These are phyloP conservation scores for Stagonosporopsis tanaceti DNA, from an alignment of 2,329 filamentous ascomycete genomes.

Conservation along the genomic window DNA sequence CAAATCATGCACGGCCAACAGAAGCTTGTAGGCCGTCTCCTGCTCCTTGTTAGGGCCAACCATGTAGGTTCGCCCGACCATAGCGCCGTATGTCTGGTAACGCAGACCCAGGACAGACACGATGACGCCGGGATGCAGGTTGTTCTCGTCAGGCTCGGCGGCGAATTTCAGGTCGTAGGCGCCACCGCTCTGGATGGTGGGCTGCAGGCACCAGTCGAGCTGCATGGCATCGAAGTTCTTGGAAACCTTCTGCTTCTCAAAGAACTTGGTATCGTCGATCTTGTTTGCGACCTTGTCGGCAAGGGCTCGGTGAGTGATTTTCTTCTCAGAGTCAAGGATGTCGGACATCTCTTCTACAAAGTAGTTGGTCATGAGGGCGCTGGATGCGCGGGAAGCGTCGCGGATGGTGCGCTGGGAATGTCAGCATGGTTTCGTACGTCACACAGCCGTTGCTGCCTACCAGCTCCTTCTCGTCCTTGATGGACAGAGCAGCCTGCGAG, in stretches of 20 bases:
- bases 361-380: conserved; percentile 92
- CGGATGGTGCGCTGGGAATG: conserved; percentile 77
- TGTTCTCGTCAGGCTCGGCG: conserved; percentile 78
- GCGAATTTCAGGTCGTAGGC: conserved; percentile 90
- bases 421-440: background rate
- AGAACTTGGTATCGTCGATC: conserved; percentile 93
- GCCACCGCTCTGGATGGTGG: conserved; percentile 92
- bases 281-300: conserved; percentile 90
- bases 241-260: conserved; percentile 84
- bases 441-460: conserved; percentile 49
- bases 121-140: conserved; percentile 90
- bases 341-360: conserved; percentile 99
- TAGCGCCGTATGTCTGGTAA: conserved; percentile 94
- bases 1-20: conserved; percentile 84
- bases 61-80: conserved; percentile 91
- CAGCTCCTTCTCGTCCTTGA: conserved; percentile 95
- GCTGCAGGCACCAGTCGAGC: conserved; percentile 92
- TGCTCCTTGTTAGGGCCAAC: conserved; percentile 97
- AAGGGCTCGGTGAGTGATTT: conserved; percentile 87
- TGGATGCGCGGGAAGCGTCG: conserved; percentile 91
- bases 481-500: conserved; percentile 82
- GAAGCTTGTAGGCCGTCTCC: conserved; percentile 90
- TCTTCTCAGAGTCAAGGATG: conserved; percentile 94
- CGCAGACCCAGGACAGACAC: conserved; percentile 89
- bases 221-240: conserved; percentile 86